Base-by-base conservation (phyloP, 2,329 filamentous ascomycete species). In the Botrytis aclada region DNA sequence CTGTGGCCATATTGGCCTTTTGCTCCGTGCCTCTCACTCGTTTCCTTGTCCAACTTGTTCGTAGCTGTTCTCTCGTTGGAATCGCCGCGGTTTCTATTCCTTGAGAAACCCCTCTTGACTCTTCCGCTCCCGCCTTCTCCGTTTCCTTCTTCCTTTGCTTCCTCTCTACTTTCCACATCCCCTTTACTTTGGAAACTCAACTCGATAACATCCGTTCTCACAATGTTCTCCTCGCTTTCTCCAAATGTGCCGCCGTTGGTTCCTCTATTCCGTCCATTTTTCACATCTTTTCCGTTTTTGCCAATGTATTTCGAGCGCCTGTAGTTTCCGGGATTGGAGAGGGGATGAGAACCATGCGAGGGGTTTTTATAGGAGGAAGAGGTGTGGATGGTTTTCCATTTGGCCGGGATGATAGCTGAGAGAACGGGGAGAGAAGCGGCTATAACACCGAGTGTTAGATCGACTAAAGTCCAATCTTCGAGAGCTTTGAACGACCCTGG, bases 381-480 rank as follows among this genome's bases (percentile, higher is more conserved):
- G 3, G 29, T 8, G 10, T 72, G 54, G 4, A 73, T 37, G 70
- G 73, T 65, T 70, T 72, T 63, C 70, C 67, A 74, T 74, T 74
- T 74, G 47, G 47, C 45, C 10, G 61, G 74, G 32, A 72, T 74
- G 67, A 75, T 74, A n/a, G 76, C 80, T 37, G 80, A 80, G 51
- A 82, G 76, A 10, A 82, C 78, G 2, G 81, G 81, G 2, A 83
- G 78, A 3, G 80, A 81, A 41, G 81, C 81, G 18, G 78, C 79
- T 12, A 80, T 69, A 29, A 80, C 77, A 34, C 80, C 81, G 25
- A 82, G 78, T 29, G 78, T 77, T 0, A 82, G 74, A 34, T 83
- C 81, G 29, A 82, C 65, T 8, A 79, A 74, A 2, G 78, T 79
- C 81, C 81, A 82, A 10, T 79, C 72, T 45, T 79, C 74, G 12